Evolutionary conservation across 129 eudicot genomes (phyloP).

Genomic region (Pulicaria dysenterica): DNA sequence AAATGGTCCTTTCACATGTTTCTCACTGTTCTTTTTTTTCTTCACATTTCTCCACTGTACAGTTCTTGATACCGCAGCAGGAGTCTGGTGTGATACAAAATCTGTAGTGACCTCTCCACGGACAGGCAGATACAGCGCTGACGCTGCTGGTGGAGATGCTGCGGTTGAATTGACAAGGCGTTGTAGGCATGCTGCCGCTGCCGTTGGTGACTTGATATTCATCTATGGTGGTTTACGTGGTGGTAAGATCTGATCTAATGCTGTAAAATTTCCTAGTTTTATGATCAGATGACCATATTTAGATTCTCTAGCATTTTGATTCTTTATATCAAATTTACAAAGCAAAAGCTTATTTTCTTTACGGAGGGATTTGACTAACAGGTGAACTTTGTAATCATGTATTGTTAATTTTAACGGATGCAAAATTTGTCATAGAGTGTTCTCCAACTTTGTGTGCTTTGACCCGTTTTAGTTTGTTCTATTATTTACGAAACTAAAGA

Average conservation of each 20-base stretch:
- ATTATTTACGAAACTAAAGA: no score
- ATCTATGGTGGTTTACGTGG: slow-evolving; percentile 99
- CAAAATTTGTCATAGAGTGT: no score
- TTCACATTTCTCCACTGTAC: slow-evolving; percentile 22
- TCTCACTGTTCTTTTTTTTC: slow-evolving; percentile 29
- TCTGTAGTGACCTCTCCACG: slow-evolving; percentile 95
- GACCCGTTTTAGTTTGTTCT: no score
- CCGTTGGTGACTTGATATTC: slow-evolving; percentile 90
- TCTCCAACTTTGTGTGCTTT: no score
- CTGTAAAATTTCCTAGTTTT: neutral
- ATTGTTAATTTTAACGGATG: no score
- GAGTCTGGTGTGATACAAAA: slow-evolving; percentile 99
- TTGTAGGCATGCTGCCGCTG: slow-evolving; percentile 99
- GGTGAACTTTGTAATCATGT: no score
- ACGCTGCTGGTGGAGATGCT: slow-evolving; percentile 99
- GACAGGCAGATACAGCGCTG: slow-evolving; percentile 98
- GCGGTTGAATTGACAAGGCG: slow-evolving; percentile 97
- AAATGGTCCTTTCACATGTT: slow-evolving; percentile 9
- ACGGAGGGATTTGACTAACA: no score
- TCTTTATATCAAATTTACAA: neutral
- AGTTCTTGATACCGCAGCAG: slow-evolving; percentile 99
- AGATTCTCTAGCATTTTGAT: no score
- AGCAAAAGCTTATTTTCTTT: neutral
- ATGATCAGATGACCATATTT: neutral
- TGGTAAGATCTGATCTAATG: slow-evolving; percentile 55